Percentiles rank a stretch among this genome's conserved stretches.
Conservation (phyloP, 2,329 filamentous ascomycete species). For the Arthrocladium fulminans region DNA sequence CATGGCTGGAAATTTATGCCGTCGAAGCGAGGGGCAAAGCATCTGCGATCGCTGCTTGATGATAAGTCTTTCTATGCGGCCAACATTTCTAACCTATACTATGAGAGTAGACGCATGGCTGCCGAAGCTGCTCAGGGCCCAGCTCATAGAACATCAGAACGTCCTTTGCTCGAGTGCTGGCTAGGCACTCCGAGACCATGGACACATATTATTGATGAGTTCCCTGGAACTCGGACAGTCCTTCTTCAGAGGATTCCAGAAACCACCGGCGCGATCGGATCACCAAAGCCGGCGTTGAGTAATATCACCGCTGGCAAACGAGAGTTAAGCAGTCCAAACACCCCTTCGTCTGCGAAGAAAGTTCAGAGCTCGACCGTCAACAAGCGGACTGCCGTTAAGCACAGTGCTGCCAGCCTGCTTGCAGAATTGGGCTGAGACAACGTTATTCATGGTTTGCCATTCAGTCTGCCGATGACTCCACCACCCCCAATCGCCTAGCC, state of each 20-base stretch:
- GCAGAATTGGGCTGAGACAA: neutral
- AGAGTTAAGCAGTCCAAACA: neutral
- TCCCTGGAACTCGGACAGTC: slow-evolving; percentile 22
- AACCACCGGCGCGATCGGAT: neutral
- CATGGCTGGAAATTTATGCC: slow-evolving; percentile 27
- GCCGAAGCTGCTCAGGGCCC: slow-evolving; percentile 8
- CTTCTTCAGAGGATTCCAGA: slow-evolving; percentile 17
- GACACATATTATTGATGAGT: slow-evolving; percentile 23
- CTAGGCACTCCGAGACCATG: slow-evolving; percentile 18
- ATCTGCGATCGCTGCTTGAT: slow-evolving; percentile 28
- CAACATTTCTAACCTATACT: slow-evolving; percentile 18
- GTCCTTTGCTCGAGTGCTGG: slow-evolving; percentile 20
- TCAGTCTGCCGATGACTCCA: no score
- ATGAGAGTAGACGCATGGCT: slow-evolving; percentile 15
- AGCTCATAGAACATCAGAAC: neutral
- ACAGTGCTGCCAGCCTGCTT: slow-evolving; percentile 3
- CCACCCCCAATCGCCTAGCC: neutral
- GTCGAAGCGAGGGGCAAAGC: slow-evolving; percentile 22
- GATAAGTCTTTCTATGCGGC: slow-evolving; percentile 14
- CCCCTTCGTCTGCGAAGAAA: neutral
- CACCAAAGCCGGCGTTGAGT: neutral
- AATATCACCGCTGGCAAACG: neutral
- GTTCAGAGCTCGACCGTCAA: neutral
- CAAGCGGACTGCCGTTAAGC: neutral
- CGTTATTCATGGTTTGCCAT: neutral